phyloP scores from a whole-genome alignment of 768 basidiomycete genomes.

The Xerocomellus dryophilus region DNA sequence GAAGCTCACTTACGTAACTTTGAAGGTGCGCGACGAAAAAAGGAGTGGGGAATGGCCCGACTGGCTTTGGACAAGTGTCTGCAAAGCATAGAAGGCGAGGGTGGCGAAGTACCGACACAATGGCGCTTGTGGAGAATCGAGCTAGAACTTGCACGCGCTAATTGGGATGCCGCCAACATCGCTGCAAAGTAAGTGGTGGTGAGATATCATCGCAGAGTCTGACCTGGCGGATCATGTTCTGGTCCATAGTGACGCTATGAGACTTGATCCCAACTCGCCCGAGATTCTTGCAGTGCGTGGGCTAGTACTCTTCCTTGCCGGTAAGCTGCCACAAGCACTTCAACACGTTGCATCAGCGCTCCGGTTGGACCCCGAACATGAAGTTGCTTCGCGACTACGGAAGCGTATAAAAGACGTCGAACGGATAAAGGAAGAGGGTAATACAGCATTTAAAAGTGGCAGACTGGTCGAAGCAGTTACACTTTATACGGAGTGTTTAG shows the following conservation, averaged over 20 bases:
- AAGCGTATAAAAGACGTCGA: slow-evolving; percentile 84
- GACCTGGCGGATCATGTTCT: neutral
- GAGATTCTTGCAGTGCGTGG: slow-evolving; percentile 79
- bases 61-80: slow-evolving; percentile 78
- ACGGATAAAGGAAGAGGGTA: slow-evolving; percentile 81
- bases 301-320: slow-evolving; percentile 70
- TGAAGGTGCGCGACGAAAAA: slow-evolving; percentile 49
- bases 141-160: slow-evolving; percentile 67
- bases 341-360: slow-evolving; percentile 71
- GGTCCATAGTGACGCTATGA: slow-evolving; percentile 63
- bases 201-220: neutral
- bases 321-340: slow-evolving; percentile 66
- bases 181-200: slow-evolving; percentile 64
- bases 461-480: slow-evolving; percentile 59
- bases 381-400: slow-evolving; percentile 64
- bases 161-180: slow-evolving; percentile 68
- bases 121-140: slow-evolving; percentile 83
- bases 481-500: slow-evolving; percentile 70
- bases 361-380: slow-evolving; percentile 74
- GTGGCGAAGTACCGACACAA: slow-evolving; percentile 68
- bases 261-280: slow-evolving; percentile 68
- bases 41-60: slow-evolving; percentile 76
- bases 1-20: slow-evolving; percentile 66
- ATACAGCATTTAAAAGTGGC: slow-evolving; percentile 64
- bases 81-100: slow-evolving; percentile 71